Evolutionary conservation across 306 rosid genomes (phyloP).

Genomic region (Nissolia schottii): DNA sequence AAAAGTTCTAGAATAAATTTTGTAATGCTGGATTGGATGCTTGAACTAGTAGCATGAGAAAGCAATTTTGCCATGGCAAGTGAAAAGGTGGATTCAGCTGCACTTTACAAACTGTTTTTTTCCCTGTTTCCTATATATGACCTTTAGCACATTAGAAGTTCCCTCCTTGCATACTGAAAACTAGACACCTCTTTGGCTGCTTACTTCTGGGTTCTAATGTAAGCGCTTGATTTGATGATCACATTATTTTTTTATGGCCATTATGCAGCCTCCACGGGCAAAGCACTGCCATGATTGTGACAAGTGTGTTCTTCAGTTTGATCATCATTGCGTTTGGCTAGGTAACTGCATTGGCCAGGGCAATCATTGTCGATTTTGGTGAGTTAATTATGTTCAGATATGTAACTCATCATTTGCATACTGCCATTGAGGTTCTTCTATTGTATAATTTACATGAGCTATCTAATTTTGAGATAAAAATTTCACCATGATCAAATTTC

Average conservation of each 20-base stretch:
- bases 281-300: no score
- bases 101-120: no score
- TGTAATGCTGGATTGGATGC: no score
- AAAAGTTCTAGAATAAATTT: no score
- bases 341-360: no score
- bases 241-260: no score
- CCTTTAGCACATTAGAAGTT: slow-evolving; percentile 17
- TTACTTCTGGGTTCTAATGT: no score
- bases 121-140: not conserved
- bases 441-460: not conserved
- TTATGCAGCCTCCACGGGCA: no score
- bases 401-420: slow-evolving; percentile 9
- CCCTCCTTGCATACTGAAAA: not conserved
- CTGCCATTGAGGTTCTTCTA: no score
- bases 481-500: not conserved
- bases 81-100: not conserved
- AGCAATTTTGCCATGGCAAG: not conserved
- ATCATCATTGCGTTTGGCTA: no score
- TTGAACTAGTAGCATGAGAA: slow-evolving; percentile 3
- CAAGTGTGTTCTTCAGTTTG: no score
- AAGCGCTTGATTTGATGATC: no score
- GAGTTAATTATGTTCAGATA: slow-evolving; percentile 37
- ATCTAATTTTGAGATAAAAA: slow-evolving; percentile 5
- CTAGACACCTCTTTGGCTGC: not conserved
- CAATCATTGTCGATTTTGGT: slow-evolving; percentile 92